Percentiles rank a stretch among this genome's conserved stretches.
Conservation (phyloP, 2,329 filamentous ascomycete genomes). For the Colletotrichum filicis region DNA sequence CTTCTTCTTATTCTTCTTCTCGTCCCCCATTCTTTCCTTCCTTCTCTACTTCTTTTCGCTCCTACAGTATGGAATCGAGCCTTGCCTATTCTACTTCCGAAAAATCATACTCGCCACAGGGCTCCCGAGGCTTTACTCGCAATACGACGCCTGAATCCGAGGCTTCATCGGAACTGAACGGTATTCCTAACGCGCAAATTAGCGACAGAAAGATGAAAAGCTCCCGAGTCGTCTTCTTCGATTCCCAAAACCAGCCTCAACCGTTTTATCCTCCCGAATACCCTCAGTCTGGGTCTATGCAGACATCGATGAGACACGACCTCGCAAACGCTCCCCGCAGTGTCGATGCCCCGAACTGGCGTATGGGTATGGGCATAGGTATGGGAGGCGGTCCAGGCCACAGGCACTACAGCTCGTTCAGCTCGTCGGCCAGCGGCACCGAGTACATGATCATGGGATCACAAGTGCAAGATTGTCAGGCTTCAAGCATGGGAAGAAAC, state of each 20-base stretch:
- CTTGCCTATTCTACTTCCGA: constrained; percentile 25
- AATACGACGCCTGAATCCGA: constrained; percentile 30
- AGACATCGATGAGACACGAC: constrained; percentile 11
- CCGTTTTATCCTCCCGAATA: constrained; percentile 8
- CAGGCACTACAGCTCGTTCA: constrained; percentile 48
- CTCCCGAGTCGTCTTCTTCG: not conserved
- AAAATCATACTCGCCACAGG: constrained; percentile 24
- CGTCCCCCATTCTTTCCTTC: not conserved
- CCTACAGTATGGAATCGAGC: constrained; percentile 25
- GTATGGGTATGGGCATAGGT: not conserved
- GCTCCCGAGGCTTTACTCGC: constrained; percentile 26
- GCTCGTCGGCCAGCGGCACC: constrained; percentile 3
- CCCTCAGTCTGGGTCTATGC: not conserved
- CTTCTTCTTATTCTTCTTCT: not conserved
- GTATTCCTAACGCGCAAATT: not conserved
- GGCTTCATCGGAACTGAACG: not conserved
- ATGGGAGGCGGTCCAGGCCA: constrained; percentile 46
- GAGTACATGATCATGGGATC: constrained; percentile 14
- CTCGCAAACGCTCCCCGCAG: not conserved
- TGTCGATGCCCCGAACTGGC: constrained; percentile 29
- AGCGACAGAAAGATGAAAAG: constrained; percentile 1
- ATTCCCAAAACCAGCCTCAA: not conserved
- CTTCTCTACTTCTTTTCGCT: not conserved
- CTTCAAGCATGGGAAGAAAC: constrained; percentile 32
- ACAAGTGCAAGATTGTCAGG: not conserved